Conservation (phyloP, 2,329 filamentous ascomycete genomes). For the Tolypocladium pustulatum region DNA sequence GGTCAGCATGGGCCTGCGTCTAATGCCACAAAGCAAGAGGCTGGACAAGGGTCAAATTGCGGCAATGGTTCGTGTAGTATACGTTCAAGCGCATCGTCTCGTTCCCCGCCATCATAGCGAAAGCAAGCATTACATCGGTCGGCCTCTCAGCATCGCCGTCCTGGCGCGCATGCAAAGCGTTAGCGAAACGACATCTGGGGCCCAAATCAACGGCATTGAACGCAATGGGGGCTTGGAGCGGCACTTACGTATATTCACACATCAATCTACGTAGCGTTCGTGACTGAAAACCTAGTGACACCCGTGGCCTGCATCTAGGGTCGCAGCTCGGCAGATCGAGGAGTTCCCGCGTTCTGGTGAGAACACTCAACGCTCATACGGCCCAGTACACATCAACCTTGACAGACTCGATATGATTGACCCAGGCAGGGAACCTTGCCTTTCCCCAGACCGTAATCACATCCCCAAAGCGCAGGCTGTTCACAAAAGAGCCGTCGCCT, state of each 20-base stretch:
- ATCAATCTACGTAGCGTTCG: background rate
- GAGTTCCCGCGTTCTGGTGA: too few species aligned
- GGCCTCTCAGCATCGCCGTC: too few species aligned
- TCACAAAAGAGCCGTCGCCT: slow-evolving; percentile 44
- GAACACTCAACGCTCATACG: slow-evolving; percentile 12
- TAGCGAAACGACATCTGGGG: background rate
- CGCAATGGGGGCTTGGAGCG: background rate
- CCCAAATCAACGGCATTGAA: background rate
- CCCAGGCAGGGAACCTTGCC: slow-evolving; percentile 44
- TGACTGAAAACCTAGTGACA: background rate
- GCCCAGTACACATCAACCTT: slow-evolving; percentile 51
- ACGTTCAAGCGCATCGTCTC: too few species aligned
- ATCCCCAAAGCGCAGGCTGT: slow-evolving; percentile 46
- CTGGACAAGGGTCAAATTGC: too few species aligned
- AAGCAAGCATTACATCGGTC: too few species aligned
- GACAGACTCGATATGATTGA: slow-evolving; percentile 37
- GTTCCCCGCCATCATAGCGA: too few species aligned
- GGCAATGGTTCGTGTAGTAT: too few species aligned
- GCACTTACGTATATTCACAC: background rate
- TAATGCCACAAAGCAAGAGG: too few species aligned
- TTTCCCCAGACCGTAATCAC: slow-evolving; percentile 52
- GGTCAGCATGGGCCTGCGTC: too few species aligned
- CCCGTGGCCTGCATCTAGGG: too few species aligned
- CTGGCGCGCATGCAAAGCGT: too few species aligned
- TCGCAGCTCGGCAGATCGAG: background rate